Conservation (phyloP, 768 basidiomycete species). For the Phlebiopsis gigantea region DNA sequence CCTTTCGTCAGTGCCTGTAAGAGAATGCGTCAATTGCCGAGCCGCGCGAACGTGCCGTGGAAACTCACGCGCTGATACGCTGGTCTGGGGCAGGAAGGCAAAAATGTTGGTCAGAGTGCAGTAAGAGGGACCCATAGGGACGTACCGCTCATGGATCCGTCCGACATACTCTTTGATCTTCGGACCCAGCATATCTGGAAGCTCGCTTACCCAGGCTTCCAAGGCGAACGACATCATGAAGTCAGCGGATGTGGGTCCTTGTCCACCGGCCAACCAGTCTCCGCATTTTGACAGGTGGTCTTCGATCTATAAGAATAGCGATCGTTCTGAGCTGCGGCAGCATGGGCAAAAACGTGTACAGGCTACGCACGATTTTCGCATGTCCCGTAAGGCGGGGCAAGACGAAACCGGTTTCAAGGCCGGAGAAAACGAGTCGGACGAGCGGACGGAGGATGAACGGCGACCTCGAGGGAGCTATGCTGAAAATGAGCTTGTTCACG, state of each 20-base stretch:
- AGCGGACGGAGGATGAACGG: constrained; percentile 30
- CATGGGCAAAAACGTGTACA: neutral
- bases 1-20: constrained; percentile 21
- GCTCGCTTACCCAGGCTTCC: constrained; percentile 22
- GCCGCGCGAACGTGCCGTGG: neutral
- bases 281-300: constrained; percentile 27
- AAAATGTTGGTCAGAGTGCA: neutral
- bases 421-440: constrained; percentile 15
- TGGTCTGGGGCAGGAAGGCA: constrained; percentile 18
- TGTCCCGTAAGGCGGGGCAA: constrained; percentile 25
- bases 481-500: constrained; percentile 27
- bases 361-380: constrained; percentile 20
- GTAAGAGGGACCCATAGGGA: constrained; percentile 5
- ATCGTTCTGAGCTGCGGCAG: neutral
- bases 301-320: constrained; percentile 30
- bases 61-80: constrained; percentile 28
- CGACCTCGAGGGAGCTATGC: constrained; percentile 23
- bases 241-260: constrained; percentile 38
- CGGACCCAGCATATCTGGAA: constrained; percentile 24
- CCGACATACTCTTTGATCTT: constrained; percentile 33
- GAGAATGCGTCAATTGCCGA: constrained; percentile 2
- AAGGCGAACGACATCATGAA: constrained; percentile 39
- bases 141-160: constrained; percentile 33
- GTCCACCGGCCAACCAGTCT: constrained; percentile 31
- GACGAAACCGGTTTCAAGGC: constrained; percentile 15